Evolutionary conservation across 176 grass and related monocot species (phyloP).

Genomic region (Oryza punctata): DNA sequence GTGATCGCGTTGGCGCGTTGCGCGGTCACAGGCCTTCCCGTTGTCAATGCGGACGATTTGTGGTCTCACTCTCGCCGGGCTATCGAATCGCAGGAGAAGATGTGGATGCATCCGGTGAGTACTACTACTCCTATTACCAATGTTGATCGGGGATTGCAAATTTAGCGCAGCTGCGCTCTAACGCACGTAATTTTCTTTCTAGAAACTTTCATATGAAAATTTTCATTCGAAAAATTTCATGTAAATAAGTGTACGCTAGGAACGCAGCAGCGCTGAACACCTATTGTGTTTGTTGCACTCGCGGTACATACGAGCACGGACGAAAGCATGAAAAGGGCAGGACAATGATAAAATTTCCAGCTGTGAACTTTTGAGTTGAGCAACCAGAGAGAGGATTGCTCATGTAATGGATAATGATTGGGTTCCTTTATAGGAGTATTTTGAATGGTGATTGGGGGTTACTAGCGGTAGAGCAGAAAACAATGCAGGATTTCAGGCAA

Average conservation of each 20-base stretch:
- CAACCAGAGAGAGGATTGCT: not conserved
- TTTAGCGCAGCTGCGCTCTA: no score
- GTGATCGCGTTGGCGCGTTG: no score
- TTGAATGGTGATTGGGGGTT: not conserved
- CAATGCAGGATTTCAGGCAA: constrained; percentile 29
- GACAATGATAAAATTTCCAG: not conserved
- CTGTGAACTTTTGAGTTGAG: not conserved
- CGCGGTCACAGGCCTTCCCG: not conserved
- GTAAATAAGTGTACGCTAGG: no score
- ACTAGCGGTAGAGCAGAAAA: not conserved
- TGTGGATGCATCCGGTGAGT: not conserved
- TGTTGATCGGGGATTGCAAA: no score
- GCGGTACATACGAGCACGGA: not conserved
- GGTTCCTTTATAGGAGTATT: not conserved
- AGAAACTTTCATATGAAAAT: no score
- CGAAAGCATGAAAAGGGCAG: not conserved
- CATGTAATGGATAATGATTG: not conserved
- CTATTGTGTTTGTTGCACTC: not conserved
- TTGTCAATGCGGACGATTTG: not conserved
- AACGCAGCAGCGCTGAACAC: no score
- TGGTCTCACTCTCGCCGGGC: not conserved
- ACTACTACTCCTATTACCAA: no score
- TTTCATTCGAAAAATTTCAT: no score
- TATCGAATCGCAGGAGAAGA: not conserved
- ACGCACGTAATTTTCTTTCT: no score